These are phyloP conservation scores for Penicillium italicum DNA, from an alignment of 2,329 filamentous ascomycete genomes.

Conservation along the genomic window DNA sequence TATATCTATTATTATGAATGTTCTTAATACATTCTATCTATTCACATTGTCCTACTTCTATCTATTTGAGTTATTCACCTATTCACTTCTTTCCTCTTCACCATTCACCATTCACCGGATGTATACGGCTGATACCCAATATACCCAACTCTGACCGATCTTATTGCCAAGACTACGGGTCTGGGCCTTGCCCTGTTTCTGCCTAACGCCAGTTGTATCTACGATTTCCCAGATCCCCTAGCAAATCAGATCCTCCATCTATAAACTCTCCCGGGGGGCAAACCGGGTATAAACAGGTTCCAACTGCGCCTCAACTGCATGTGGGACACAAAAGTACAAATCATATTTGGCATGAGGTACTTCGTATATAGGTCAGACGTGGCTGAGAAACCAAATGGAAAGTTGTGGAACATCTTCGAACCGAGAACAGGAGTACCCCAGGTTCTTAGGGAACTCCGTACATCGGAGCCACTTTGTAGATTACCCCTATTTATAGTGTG, in stretches of 20 bases:
- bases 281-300: background rate
- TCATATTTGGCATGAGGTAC: too few species aligned
- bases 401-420: background rate
- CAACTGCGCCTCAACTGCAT: background rate
- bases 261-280: background rate
- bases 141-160: background rate
- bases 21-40: too few species aligned
- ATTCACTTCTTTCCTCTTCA: background rate
- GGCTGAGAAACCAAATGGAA: constrained; percentile 1
- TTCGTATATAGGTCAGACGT: background rate
- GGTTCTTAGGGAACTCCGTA: background rate
- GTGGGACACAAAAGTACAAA: background rate
- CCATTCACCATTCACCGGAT: background rate
- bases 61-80: too few species aligned
- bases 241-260: background rate
- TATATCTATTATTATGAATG: too few species aligned
- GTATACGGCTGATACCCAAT: background rate
- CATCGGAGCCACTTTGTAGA: background rate
- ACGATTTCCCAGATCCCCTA: background rate
- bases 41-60: background rate
- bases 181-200: background rate
- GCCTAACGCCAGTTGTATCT: background rate
- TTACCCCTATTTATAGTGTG: background rate
- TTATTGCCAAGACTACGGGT: background rate
- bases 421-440: background rate